Conservation (phyloP, 1,139 yeast genomes). For the Candida neerlandica region DNA sequence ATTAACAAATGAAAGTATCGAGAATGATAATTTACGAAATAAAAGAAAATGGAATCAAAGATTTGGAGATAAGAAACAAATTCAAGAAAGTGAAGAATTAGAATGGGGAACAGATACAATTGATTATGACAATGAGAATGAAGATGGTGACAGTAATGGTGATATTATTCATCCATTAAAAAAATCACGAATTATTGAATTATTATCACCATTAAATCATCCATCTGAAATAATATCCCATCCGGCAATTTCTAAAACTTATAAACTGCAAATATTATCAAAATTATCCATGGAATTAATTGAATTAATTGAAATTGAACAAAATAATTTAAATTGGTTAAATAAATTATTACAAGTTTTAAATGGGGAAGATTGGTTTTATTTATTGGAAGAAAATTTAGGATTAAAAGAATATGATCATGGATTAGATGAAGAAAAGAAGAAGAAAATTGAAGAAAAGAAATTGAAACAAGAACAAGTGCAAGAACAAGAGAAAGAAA, state of each 20-base stretch:
- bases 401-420: conserved; percentile 73
- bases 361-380: conserved; percentile 83
- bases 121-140: conserved; percentile 26
- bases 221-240: conserved; percentile 80
- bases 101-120: conserved; percentile 26
- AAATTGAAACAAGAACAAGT: too few species aligned
- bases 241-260: conserved; percentile 70
- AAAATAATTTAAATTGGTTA: conserved; percentile 68
- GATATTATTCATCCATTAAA: conserved; percentile 39
- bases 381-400: conserved; percentile 62
- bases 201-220: conserved; percentile 75
- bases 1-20: conserved; percentile 39
- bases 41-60: conserved; percentile 40
- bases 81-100: conserved; percentile 16
- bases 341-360: conserved; percentile 74
- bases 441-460: conserved; percentile 7
- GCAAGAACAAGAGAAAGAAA: too few species aligned
- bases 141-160: conserved; percentile 22
- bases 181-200: conserved; percentile 47
- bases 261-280: conserved; percentile 49
- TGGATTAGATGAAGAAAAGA: conserved; percentile 43
- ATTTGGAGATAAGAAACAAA: conserved; percentile 21
- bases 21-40: conserved; percentile 27
- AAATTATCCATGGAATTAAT: conserved; percentile 71
- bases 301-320: conserved; percentile 78